Base-by-base conservation (phyloP, 164 flowering plant species). In the Akebia trifoliata region DNA sequence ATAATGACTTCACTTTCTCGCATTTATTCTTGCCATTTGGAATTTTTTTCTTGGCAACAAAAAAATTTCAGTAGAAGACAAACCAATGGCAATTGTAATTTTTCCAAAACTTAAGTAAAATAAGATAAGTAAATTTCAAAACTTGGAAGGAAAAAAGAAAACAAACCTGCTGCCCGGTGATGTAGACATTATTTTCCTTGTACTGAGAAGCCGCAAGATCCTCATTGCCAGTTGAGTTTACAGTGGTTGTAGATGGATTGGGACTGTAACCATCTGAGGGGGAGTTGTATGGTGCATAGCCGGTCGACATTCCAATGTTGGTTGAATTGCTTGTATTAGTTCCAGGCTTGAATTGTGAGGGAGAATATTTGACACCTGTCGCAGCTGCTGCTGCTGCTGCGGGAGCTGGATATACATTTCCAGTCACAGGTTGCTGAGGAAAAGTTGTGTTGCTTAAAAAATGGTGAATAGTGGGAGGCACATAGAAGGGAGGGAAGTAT, bases 91-190 rank as follows among this genome's bases (percentile, higher is more conserved):
- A n/a, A n/a, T n/a, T n/a, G n/a, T n/a, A n/a, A n/a, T n/a, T n/a
- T n/a, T n/a, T n/a, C n/a, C n/a, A n/a, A n/a, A n/a, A n/a, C n/a
- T n/a, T n/a, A n/a, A n/a, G n/a, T n/a, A n/a, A 25, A 36, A 12
- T 37, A 54, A 25, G 6, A 17, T 17, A 26, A 35, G 11, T 15
- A 22, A 8, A 10, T 21, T 17, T 46, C 18, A 34, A n/a, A 12
- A 6, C 11, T 22, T 26, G 31, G 17, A 44, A 24, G 10, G 52
- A 36, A 24, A 50, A 1, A 8, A 50, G 10, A 18, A 22, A 24
- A 55, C 74, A 45, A 68, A 89, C 97, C 97, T 90, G 97, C 64
- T 82, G 97, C 18, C 85, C 95, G n/a, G 74, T 65, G 21, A 74
- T 69, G 69, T 81, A 85, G 58, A 73, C 72, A 72, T 73, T 81